Conservation (phyloP, 495 filamentous ascomycete genomes). For the Cercophora sp. region DNA sequence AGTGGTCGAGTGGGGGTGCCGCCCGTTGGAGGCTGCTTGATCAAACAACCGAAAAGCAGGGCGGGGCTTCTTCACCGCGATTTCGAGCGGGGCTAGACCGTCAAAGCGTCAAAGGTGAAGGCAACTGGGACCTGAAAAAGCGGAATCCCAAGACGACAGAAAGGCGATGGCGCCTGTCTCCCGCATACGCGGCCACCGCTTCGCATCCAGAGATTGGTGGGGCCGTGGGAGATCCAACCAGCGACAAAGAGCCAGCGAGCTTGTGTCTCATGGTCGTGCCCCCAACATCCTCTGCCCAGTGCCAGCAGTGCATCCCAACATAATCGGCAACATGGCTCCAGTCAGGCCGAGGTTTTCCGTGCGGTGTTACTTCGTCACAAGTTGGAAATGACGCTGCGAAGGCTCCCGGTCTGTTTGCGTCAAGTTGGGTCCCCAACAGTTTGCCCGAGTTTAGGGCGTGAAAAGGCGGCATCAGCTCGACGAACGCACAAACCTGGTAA, state of each 20-base stretch:
- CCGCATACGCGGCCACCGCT: constrained; percentile 5
- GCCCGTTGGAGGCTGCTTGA: too few species aligned
- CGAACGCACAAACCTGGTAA: too few species aligned
- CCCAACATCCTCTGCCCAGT: background rate
- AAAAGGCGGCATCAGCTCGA: too few species aligned
- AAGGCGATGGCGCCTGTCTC: background rate
- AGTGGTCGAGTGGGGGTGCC: constrained; percentile 1
- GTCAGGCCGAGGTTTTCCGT: too few species aligned
- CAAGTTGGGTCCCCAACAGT: too few species aligned
- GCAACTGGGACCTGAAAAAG: background rate
- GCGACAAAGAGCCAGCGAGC: constrained; percentile 5
- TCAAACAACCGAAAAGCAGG: background rate
- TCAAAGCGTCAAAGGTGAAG: constrained; percentile 14
- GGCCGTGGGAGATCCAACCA: constrained; percentile 4
- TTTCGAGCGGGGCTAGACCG: constrained; percentile 9
- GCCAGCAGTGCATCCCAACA: background rate
- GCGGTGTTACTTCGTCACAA: too few species aligned
- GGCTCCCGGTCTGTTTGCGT: too few species aligned
- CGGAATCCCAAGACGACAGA: background rate
- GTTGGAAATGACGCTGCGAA: too few species aligned
- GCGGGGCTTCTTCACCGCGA: constrained; percentile 17
- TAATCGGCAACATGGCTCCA: background rate
- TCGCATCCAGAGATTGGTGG: too few species aligned
- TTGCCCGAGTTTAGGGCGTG: too few species aligned
- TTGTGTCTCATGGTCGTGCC: constrained; percentile 1